Base-by-base conservation (phyloP, 1,139 yeast species). In the Suhomyces wounanorum region DNA sequence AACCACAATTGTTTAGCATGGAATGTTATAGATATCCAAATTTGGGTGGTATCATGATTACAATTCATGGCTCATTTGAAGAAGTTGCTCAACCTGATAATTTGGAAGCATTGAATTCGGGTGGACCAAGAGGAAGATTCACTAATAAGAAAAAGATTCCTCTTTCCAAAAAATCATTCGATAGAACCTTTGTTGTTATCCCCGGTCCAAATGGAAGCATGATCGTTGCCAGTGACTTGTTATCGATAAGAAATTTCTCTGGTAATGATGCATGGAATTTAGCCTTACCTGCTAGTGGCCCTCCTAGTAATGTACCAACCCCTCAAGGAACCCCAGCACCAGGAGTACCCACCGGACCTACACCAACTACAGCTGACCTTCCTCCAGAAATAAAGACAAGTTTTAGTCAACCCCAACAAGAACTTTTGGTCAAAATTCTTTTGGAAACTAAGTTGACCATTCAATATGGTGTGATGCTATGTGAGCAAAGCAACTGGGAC, bases 401-500 rank as follows among this genome's bases (percentile, higher is more conserved):
- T 47, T 66, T 88, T 47, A 75, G 67, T 40, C 78, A 81, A 0
- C 66, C 70, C 0, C 96, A 90, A 64, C 84, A 86, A 56, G 87
- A 85, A 55, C 69, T 89, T 9, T 77, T 89, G 23, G 79, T 81
- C 25, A 84, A 81, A 59, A 72, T 94, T 26, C 81, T 87, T 68
- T 68, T 79, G 44, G 91, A 88, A 57, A 94, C 98, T 0, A 83
- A 85, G 50, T 73, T 94, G 57, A 91, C 82, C 59, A 75, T 89
- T 25, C 88, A 88, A 60, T 94, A 85, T 66, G 89, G 95, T 1
- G 71, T 85, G 35, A 83, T 92, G 90, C 79, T 95, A 47, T 87
- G 94, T 49, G 92, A 91, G 63, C 97, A 91, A 66, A 90, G 96
- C 61, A 79, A 82, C 50, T 92, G 96, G 92, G 87, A 89, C 67